Evolutionary conservation across 768 basidiomycete species (phyloP).

Genomic region (Lactarius trivialis): DNA sequence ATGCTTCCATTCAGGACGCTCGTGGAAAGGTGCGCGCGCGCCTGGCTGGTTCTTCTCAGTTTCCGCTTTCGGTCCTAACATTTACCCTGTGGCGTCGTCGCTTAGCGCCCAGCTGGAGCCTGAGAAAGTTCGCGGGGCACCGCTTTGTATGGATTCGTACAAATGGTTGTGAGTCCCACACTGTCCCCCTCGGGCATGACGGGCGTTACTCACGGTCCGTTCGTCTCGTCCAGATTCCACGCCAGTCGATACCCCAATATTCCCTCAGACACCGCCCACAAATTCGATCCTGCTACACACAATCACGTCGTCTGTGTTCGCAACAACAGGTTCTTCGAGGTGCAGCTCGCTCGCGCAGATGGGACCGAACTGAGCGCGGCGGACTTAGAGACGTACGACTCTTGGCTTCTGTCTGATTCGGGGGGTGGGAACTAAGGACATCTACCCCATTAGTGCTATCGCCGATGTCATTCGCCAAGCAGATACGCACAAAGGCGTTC

Average conservation of each 20-base stretch:
- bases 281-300: slow-evolving; percentile 66
- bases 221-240: slow-evolving; percentile 61
- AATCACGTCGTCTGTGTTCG: slow-evolving; percentile 89
- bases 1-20: slow-evolving; percentile 80
- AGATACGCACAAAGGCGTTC: slow-evolving; percentile 37
- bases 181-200: neutral
- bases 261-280: slow-evolving; percentile 75
- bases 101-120: slow-evolving; percentile 73
- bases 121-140: slow-evolving; percentile 70
- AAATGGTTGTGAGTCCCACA: slow-evolving; percentile 67
- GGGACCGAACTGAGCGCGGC: slow-evolving; percentile 69
- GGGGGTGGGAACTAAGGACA: neutral
- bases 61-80: neutral
- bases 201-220: neutral
- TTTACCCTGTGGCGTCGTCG: neutral
- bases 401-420: neutral
- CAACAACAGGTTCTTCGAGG: slow-evolving; percentile 86
- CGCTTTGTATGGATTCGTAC: slow-evolving; percentile 91
- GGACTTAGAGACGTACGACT: slow-evolving; percentile 64
- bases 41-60: neutral
- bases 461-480: slow-evolving; percentile 60
- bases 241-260: slow-evolving; percentile 78
- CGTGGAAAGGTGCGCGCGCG: slow-evolving; percentile 75
- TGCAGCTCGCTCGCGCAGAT: slow-evolving; percentile 56
- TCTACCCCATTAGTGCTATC: slow-evolving; percentile 39